Percentiles rank a stretch among this genome's conserved stretches.
Conservation (phyloP, 345 rosid genomes). For the Psidium friedrichsthalianum region DNA sequence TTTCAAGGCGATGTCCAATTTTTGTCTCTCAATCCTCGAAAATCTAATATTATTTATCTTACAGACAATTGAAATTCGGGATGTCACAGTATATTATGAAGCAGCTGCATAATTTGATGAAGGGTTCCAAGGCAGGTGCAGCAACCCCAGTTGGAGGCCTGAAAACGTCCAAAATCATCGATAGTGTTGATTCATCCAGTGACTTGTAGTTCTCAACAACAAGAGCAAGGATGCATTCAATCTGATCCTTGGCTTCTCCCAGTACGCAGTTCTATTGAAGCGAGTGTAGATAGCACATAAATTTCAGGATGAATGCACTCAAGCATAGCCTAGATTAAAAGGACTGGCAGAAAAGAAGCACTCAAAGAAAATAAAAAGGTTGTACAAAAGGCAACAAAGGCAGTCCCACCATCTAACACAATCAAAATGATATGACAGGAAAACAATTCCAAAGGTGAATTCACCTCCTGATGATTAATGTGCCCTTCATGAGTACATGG, state of each 20-base stretch:
- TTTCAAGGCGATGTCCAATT: too few relatives aligned
- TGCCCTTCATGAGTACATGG: slow-evolving; percentile 73
- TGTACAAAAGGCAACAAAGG: not conserved
- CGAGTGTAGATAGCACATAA: not conserved
- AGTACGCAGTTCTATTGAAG: slow-evolving; percentile 64
- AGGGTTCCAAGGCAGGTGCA: slow-evolving; percentile 81
- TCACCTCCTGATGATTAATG: slow-evolving; percentile 94
- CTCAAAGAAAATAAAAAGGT: not conserved
- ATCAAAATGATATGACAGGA: not conserved
- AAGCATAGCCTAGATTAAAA: not conserved
- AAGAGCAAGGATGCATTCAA: slow-evolving; percentile 76
- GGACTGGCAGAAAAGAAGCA: not conserved
- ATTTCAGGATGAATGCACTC: not conserved
- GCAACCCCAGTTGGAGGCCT: slow-evolving; percentile 73
- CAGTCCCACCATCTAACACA: not conserved
- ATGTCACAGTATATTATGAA: slow-evolving; percentile 82
- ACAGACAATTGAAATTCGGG: too few relatives aligned
- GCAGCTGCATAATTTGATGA: slow-evolving; percentile 80
- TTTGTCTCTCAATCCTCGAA: too few relatives aligned
- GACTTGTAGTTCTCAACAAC: slow-evolving; percentile 92
- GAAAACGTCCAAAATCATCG: slow-evolving; percentile 65
- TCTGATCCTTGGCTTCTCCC: slow-evolving; percentile 89
- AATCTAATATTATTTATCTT: too few relatives aligned
- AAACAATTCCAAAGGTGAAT: not conserved
- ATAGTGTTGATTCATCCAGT: slow-evolving; percentile 68